Evolutionary conservation across 2,329 filamentous ascomycete genomes (phyloP).

Genomic region (Aspergillus sojae): DNA sequence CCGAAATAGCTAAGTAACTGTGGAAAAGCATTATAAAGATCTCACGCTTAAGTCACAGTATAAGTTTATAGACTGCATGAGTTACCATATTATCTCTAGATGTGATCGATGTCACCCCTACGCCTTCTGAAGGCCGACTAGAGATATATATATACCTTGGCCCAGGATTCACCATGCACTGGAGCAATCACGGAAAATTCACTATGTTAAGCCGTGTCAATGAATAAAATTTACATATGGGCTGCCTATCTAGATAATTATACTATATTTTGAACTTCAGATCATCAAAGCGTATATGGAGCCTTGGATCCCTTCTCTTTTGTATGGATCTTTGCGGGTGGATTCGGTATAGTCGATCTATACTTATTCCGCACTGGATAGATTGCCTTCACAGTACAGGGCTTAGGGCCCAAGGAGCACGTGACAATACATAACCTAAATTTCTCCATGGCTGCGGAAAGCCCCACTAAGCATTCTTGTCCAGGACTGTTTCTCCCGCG

Average conservation of each 20-base stretch:
- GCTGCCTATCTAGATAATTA: background rate
- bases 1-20: background rate
- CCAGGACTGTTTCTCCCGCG: background rate
- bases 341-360: too few species aligned
- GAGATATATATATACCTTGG: background rate
- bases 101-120: too few species aligned
- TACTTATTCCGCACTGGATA: too few species aligned
- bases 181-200: fast-evolving
- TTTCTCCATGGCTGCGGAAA: background rate
- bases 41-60: background rate
- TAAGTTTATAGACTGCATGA: background rate
- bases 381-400: too few species aligned
- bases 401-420: background rate
- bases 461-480: background rate
- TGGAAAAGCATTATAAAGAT: background rate
- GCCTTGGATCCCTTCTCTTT: background rate
- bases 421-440: background rate
- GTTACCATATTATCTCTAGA: too few species aligned
- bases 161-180: background rate
- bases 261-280: background rate
- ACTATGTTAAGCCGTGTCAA: background rate
- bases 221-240: fast-evolving
- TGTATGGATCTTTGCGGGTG: background rate
- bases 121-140: too few species aligned
- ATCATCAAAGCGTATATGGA: background rate